A percentile compares a stretch with the other conserved stretches of the same genome.
phyloP scores from a whole-genome alignment of 768 basidiomycete genomes.

The Royoungia palumana region DNA sequence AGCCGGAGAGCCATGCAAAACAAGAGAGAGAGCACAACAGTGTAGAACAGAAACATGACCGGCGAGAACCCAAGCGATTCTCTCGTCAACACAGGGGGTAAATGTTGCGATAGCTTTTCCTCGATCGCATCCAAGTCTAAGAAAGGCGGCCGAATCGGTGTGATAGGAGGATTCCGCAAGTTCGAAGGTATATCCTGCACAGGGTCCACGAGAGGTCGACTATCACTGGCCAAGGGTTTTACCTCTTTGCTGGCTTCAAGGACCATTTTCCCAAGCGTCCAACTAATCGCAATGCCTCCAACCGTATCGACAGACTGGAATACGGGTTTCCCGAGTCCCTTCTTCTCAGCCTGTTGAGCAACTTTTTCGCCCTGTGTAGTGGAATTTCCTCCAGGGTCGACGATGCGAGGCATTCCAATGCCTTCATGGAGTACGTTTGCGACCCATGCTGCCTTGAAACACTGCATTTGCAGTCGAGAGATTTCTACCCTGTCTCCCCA shows the following conservation, averaged over 20 bases:
- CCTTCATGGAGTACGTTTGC: constrained; percentile 95
- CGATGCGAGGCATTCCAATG: constrained; percentile 88
- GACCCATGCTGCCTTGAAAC: constrained; percentile 99
- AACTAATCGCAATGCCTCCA: constrained; percentile 89
- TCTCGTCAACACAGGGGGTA: constrained; percentile 60
- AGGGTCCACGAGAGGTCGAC: constrained; percentile 67
- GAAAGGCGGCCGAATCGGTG: constrained; percentile 64
- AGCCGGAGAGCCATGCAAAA: constrained; percentile 51
- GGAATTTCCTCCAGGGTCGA: constrained; percentile 78
- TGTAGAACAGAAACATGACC: constrained; percentile 56
- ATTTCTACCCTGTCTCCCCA: constrained; percentile 79
- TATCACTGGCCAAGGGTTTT: constrained; percentile 42
- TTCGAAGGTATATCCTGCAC: constrained; percentile 60
- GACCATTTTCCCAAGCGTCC: constrained; percentile 99
- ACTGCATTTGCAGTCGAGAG: constrained; percentile 91
- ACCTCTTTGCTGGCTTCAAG: constrained; percentile 93
- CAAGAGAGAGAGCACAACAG: constrained; percentile 41
- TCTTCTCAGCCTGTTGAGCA: constrained; percentile 69
- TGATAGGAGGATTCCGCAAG: constrained; percentile 46
- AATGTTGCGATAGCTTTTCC: constrained; percentile 59
- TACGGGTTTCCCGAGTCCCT: constrained; percentile 76
- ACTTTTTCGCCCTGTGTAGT: constrained; percentile 70
- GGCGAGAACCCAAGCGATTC: constrained; percentile 72
- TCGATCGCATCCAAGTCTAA: constrained; percentile 59
- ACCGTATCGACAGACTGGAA: constrained; percentile 95